Conservation (phyloP, 1,139 yeast genomes). For the Diutina siamensis region DNA sequence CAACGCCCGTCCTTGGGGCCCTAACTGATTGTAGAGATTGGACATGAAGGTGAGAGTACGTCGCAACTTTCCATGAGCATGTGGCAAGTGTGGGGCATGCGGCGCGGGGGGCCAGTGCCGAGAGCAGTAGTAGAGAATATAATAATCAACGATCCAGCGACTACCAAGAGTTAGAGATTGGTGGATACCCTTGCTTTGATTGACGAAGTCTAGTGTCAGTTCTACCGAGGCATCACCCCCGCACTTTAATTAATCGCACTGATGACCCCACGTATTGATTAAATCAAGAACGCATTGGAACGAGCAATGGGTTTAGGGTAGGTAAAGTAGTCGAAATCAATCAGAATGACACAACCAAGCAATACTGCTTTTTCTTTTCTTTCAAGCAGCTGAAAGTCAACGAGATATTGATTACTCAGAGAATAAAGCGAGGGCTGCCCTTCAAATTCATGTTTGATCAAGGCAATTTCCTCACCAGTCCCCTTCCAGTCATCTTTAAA, state of each 20-base stretch:
- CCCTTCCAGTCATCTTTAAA: not conserved
- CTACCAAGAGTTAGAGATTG: no score
- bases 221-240: no score
- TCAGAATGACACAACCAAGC: not conserved
- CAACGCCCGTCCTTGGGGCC: slow-evolving; percentile 4
- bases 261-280: not conserved
- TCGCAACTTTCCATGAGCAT: not conserved
- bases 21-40: not conserved
- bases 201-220: no score
- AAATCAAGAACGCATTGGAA: not conserved
- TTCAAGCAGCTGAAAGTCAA: not conserved
- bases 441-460: not conserved
- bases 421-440: not conserved
- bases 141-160: no score
- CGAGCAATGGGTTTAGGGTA: not conserved
- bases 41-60: not conserved
- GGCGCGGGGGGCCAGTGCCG: no score
- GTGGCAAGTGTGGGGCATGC: not conserved
- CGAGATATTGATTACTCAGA: not conserved
- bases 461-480: not conserved
- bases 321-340: not conserved
- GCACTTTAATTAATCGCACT: no score
- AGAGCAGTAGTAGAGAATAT: no score
- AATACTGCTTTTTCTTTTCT: not conserved
- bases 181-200: no score